phyloP scores from a whole-genome alignment of 2,329 filamentous ascomycete species.

The Apiospora sp. region DNA sequence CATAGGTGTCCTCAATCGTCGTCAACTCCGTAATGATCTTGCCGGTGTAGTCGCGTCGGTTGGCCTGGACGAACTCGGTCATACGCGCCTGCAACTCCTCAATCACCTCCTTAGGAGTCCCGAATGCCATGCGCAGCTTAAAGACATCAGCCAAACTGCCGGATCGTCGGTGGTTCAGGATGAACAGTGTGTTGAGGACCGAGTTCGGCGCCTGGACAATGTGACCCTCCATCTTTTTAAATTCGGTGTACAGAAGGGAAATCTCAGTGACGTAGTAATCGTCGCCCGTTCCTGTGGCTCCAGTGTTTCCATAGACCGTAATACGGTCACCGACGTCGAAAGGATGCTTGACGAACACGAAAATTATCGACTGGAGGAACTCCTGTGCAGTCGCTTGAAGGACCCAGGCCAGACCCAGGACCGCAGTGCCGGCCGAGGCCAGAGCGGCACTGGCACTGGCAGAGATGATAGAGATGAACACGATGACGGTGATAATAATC shows the following conservation, averaged over 20 bases:
- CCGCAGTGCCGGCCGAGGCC: constrained; percentile 85
- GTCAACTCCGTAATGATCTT: constrained; percentile 88
- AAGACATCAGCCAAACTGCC: constrained; percentile 88
- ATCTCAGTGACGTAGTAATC: constrained; percentile 98
- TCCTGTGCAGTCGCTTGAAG: constrained; percentile 93
- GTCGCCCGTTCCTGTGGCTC: constrained; percentile 78
- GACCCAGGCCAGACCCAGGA: constrained; percentile 92
- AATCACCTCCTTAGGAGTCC: constrained; percentile 82
- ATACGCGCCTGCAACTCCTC: constrained; percentile 82
- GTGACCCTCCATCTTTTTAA: constrained; percentile 98
- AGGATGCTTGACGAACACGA: constrained; percentile 96
- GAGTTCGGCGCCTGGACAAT: constrained; percentile 96
- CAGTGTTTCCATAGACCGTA: constrained; percentile 89
- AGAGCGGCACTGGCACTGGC: constrained; percentile 89
- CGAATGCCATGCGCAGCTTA: constrained; percentile 85
- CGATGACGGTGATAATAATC: constrained; percentile 78
- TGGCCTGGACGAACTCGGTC: constrained; percentile 80
- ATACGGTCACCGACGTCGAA: constrained; percentile 97
- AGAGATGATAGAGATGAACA: constrained; percentile 90
- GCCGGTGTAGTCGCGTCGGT: constrained; percentile 88
- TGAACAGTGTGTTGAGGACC: constrained; percentile 90
- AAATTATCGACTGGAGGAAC: constrained; percentile 91
- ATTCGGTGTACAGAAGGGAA: constrained; percentile 90
- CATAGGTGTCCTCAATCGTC: constrained; percentile 82
- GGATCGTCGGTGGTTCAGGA: constrained; percentile 91